phyloP scores from a whole-genome alignment of 306 rosid genomes.

The Quercus rubra region DNA sequence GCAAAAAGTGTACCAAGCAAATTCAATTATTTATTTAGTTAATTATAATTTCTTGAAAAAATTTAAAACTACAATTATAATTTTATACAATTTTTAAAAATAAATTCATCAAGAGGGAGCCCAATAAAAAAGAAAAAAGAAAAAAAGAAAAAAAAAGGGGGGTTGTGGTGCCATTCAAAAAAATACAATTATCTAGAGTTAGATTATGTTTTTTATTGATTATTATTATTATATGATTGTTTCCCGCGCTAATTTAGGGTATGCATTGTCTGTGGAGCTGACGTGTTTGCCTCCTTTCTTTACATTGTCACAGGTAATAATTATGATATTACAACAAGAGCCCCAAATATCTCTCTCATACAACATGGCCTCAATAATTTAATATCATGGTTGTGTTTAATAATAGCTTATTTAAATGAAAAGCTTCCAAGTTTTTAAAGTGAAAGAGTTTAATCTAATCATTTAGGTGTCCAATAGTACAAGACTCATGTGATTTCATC shows the following conservation, averaged over 20 bases:
- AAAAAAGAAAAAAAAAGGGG: rapidly evolving
- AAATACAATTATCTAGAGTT: constrained; percentile 16
- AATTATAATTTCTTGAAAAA: too few relatives aligned
- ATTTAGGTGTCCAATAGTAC: constrained; percentile 36
- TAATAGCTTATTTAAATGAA: constrained; percentile 47
- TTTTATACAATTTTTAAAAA: too few relatives aligned
- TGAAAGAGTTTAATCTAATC: constrained; percentile 40
- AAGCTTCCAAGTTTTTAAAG: constrained; percentile 43
- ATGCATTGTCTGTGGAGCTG: constrained; percentile 38
- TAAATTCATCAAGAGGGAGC: too few relatives aligned
- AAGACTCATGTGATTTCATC: constrained; percentile 77
- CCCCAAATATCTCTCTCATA: constrained; percentile 50
- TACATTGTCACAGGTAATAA: constrained; percentile 12
- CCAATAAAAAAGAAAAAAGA: too few relatives aligned
- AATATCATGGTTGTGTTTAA: constrained; percentile 40
- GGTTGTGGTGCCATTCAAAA: too few relatives aligned
- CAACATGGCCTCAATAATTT: constrained; percentile 62
- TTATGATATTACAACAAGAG: constrained; percentile 27
- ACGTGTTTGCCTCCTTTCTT: constrained; percentile 37
- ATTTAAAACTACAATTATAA: too few relatives aligned
- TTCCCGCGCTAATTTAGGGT: constrained; percentile 11
- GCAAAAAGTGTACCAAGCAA: too few relatives aligned
- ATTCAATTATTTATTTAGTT: too few relatives aligned
- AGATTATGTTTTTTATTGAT: constrained; percentile 3
- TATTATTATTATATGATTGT: neutral